Evolutionary conservation across 768 basidiomycete genomes (phyloP).

Genomic region (Paxillus involutus): DNA sequence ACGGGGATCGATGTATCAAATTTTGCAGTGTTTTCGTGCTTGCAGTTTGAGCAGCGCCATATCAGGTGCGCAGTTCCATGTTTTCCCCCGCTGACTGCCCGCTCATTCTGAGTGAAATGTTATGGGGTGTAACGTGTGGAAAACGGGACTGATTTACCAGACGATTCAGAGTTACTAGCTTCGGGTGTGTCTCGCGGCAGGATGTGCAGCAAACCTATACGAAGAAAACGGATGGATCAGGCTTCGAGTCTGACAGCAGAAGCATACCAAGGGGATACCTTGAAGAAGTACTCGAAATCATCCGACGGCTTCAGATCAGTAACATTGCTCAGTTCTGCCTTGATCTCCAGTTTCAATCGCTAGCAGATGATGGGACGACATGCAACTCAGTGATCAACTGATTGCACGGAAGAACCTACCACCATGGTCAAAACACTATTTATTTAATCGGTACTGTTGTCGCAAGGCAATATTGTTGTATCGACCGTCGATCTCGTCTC

Average conservation of each 20-base stretch:
- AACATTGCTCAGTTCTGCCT: constrained; percentile 80
- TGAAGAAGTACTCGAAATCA: constrained; percentile 80
- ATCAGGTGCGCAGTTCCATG: constrained; percentile 75
- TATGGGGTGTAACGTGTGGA: background rate
- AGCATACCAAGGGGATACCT: constrained; percentile 39
- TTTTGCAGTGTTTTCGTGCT: constrained; percentile 79
- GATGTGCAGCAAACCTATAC: constrained; percentile 73
- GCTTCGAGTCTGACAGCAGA: background rate
- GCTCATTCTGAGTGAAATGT: constrained; percentile 52
- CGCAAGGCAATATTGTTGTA: background rate
- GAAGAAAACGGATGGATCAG: background rate
- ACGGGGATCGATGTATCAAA: constrained; percentile 57
- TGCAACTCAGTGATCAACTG: background rate
- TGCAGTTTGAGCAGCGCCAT: constrained; percentile 78
- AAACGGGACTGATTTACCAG: constrained; percentile 37
- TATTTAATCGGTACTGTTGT: too few relatives aligned
- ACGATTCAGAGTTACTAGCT: constrained; percentile 70
- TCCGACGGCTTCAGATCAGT: constrained; percentile 63
- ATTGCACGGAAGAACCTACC: constrained; percentile 36
- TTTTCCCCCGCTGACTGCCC: constrained; percentile 64
- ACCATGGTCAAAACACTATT: constrained; percentile 39
- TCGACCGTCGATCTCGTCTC: too few relatives aligned
- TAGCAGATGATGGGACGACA: constrained; percentile 20
- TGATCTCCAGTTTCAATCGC: constrained; percentile 66
- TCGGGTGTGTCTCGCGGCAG: constrained; percentile 77